phyloP scores from a whole-genome alignment of 257 asterid genomes.

The Solanum sejunctum region DNA sequence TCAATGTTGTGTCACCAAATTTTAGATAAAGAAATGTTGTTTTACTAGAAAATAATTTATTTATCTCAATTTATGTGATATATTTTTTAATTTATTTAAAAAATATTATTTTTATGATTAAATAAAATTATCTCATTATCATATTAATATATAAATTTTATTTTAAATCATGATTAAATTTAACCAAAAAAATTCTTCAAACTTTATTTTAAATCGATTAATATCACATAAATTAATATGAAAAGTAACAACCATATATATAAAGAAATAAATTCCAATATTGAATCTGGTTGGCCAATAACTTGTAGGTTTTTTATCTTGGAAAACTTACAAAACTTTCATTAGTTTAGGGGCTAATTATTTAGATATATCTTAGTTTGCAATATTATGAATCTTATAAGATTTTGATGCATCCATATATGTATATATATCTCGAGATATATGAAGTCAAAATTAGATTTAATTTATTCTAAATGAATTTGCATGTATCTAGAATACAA shows the following conservation, averaged over 20 bases:
- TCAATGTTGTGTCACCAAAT: background rate
- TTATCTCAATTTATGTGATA: background rate
- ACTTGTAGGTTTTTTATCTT: background rate
- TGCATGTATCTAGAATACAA: too few species aligned
- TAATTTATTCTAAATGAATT: too few species aligned
- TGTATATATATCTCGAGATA: too few species aligned
- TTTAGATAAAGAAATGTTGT: background rate
- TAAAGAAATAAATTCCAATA: background rate
- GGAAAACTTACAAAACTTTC: too few species aligned
- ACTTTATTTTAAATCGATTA: background rate
- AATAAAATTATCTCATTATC: background rate
- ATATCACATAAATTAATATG: too few species aligned
- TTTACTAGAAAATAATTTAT: background rate
- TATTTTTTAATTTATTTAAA: background rate
- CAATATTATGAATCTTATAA: too few species aligned
- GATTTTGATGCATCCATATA: too few species aligned
- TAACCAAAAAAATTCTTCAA: fast-evolving
- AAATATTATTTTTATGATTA: background rate
- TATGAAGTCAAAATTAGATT: too few species aligned
- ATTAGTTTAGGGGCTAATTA: too few species aligned
- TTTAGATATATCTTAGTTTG: too few species aligned
- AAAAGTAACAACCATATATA: fast-evolving
- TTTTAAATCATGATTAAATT: too few species aligned
- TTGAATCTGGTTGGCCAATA: background rate
- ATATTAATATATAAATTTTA: too few species aligned